Base-by-base conservation (phyloP, 2,329 filamentous ascomycete genomes). In the Chaetothyriales sp. region DNA sequence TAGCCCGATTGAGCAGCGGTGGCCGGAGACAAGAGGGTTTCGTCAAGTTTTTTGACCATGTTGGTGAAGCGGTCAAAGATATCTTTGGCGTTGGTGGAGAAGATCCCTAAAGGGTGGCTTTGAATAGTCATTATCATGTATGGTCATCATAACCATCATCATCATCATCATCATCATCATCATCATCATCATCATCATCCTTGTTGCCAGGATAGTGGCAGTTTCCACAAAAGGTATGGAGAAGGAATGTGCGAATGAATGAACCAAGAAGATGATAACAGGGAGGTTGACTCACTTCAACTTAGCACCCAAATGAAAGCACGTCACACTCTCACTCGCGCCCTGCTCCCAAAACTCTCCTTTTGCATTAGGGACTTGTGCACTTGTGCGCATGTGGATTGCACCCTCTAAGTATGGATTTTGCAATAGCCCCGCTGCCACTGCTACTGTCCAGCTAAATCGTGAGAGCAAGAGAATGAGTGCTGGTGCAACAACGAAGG, bases 381-480 rank as follows among this genome's bases (percentile, higher is more conserved):
- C 66, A 8, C 65, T 64, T 48, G 63, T 62, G 51, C 70, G 71
- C 28, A 62, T 55, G 8, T 51, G 51, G 37, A 72, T 56, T 20
- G 67, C 61, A 37, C 57, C 62, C 20, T 66, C 60, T 59, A 71
- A 63, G 58, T 66, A 67, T 6, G 61, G 62, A 54, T 73, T 73
- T n/a, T 54, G 55, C 22, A 65, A 67, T 44, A 65, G 58, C 46
- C 64, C 63, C 6, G 54, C 55, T 2, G 63, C 59, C 51, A 69
- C 66, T 29, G 67, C 61, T 37, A 65, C 58, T 15, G 64, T 62
- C 51, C 69, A 63, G 47, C 62, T 54, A 4, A 63, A 43, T 28
- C 65, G 65, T 58, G 62, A 64, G n/a, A 64, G 54, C 6, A 73
- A 61, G 46, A 53, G 48, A 47, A 75, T 71, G 53, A 71, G 65